Evolutionary conservation across 768 basidiomycete genomes (phyloP), one percentile per base, ranked within the genome.

Genomic region (Auricularia heimuer): DNA sequence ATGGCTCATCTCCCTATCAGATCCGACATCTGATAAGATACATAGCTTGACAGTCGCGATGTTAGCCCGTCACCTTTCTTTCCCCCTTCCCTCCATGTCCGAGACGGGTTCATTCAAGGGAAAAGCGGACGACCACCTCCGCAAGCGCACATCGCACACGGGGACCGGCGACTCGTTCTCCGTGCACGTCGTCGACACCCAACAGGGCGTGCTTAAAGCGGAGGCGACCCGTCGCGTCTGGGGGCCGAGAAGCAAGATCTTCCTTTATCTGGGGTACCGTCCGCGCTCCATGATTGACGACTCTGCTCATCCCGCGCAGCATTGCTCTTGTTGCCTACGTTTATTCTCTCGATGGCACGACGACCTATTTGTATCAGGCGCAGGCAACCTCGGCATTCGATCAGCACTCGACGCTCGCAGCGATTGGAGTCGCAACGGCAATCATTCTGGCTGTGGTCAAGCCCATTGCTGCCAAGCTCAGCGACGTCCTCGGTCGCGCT

Each of bases 261-360:
- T 60, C 56, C 56, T 60, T 24, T 60, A 60, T 24, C 6, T 60
- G 14, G 56, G 56, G 56, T 34, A 29, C 56, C 24, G 11, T 60
- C 56, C 12, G 16, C 24, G 34, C 21, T 60, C 18, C 11, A 18
- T 24, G 56, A 51, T 29, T 24, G 29, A 60, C 7, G 10, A 6
- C 24, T 8, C 56, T 35, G 56, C 34, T 60, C 29, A n/a, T 6
- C 11, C 11, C 24, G 8, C 24, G 14, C 34, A 77, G 85, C 63
- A 73, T 90, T 65, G 88, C 79, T 14, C 80, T 89, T 0, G 86
- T 87, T 0, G 83, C 88, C 1, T 92, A 89, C 72, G 85, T 90
- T 65, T 92, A 90, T 73, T 88, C 88, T 0, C 78, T 92, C 36
- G 89, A 90, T 66, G 79, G 82, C 24, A 80, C 82, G 18, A 90